Evolutionary conservation across 345 rosid species (phyloP).

Genomic region (Linum tenue): DNA sequence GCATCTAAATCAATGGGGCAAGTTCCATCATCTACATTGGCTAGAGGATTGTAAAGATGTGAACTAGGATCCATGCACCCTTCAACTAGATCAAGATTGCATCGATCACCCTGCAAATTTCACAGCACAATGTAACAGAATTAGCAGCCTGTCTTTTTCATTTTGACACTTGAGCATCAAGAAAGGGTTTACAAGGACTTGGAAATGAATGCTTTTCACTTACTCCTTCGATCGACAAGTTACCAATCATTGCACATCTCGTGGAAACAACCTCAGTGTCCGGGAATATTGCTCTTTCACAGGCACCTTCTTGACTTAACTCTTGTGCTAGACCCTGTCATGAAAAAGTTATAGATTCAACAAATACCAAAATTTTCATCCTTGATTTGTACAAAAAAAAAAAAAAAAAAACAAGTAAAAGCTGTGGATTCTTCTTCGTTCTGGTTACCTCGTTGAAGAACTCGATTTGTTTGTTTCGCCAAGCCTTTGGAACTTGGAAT

Average conservation of each 20-base stretch:
- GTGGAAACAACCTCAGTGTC: conserved; percentile 51
- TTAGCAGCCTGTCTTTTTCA: background rate
- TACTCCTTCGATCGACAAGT: conserved; percentile 76
- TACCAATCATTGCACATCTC: conserved; percentile 62
- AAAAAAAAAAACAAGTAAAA: background rate
- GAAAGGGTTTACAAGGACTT: background rate
- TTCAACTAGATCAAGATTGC: conserved; percentile 55
- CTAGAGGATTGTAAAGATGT: conserved; percentile 48
- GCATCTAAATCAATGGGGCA: conserved; percentile 51
- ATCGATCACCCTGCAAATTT: conserved; percentile 63
- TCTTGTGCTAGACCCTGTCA: conserved; percentile 68
- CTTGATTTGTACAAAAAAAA: background rate
- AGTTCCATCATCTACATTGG: conserved; percentile 82
- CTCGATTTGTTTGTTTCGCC: conserved; percentile 57
- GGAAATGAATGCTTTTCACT: conserved; percentile 14
- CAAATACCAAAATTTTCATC: background rate
- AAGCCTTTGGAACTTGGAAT: conserved; percentile 65
- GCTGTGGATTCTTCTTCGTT: background rate
- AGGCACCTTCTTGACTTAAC: conserved; percentile 74
- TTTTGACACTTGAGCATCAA: background rate
- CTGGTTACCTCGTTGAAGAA: conserved; percentile 59
- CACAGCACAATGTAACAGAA: background rate
- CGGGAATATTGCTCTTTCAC: conserved; percentile 80
- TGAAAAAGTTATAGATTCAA: background rate
- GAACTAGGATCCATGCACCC: conserved; percentile 81